Evolutionary conservation across 345 rosid genomes (phyloP).

Genomic region (Citrus medica): DNA sequence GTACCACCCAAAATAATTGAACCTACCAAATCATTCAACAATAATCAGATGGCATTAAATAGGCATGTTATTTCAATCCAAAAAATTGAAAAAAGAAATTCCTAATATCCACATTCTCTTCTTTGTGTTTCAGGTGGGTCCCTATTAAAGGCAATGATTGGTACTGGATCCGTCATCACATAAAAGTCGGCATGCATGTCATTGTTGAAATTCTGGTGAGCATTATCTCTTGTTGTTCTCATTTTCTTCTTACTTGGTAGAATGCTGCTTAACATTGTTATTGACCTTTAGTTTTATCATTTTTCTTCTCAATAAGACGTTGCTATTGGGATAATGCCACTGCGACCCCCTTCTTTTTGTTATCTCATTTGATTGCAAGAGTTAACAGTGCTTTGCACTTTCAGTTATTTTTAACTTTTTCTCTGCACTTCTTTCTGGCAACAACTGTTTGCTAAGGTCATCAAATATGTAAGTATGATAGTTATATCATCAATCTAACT

Average conservation of each 20-base stretch:
- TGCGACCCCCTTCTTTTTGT: not conserved
- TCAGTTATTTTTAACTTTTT: not conserved
- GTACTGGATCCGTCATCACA: constrained; percentile 98
- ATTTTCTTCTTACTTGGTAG: not conserved
- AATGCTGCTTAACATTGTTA: not conserved
- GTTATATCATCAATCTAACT: constrained; percentile 4
- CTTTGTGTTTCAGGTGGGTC: constrained; percentile 68
- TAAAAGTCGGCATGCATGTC: constrained; percentile 90
- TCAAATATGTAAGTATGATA: not conserved
- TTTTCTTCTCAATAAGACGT: not conserved
- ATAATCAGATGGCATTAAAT: not conserved
- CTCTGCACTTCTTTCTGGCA: not conserved
- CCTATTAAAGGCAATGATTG: constrained; percentile 90
- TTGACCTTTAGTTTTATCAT: not conserved
- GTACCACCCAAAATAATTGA: not conserved
- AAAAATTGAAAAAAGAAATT: not conserved
- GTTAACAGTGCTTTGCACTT: not conserved
- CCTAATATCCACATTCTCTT: constrained; percentile 6
- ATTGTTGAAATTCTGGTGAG: constrained; percentile 90
- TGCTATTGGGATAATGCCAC: not conserved
- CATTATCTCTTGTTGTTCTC: constrained; percentile 7
- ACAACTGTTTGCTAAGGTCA: not conserved
- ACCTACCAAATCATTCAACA: not conserved
- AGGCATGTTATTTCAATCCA: not conserved
- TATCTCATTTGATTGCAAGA: not conserved